Conservation (phyloP, 2,329 filamentous ascomycete species). For the Parascedosporium putredinis region DNA sequence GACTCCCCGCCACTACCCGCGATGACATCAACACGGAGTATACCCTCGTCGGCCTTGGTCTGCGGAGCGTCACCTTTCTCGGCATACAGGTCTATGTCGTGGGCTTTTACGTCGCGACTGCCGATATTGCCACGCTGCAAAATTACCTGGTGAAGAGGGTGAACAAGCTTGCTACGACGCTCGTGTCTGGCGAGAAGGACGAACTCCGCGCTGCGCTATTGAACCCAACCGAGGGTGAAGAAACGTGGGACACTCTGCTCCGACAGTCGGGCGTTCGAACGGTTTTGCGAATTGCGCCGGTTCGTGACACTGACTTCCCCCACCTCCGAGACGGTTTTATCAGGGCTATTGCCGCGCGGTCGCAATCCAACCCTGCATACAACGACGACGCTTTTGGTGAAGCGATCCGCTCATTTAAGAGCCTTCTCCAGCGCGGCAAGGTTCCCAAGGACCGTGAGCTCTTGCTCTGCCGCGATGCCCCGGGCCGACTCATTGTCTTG, state of each 20-base stretch:
- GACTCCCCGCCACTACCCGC: slow-evolving; percentile 19
- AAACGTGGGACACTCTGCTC: slow-evolving; percentile 65
- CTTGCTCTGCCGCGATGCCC: slow-evolving; percentile 55
- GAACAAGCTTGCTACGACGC: slow-evolving; percentile 67
- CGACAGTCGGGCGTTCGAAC: slow-evolving; percentile 59
- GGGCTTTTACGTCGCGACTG: slow-evolving; percentile 78
- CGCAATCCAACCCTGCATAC: slow-evolving; percentile 38
- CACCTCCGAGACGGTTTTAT: slow-evolving; percentile 90
- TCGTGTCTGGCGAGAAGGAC: slow-evolving; percentile 74
- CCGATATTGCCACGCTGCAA: slow-evolving; percentile 75
- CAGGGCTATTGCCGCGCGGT: slow-evolving; percentile 67
- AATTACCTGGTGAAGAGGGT: slow-evolving; percentile 64
- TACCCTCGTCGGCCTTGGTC: slow-evolving; percentile 76
- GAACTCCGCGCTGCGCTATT: slow-evolving; percentile 58
- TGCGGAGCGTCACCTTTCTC: slow-evolving; percentile 82
- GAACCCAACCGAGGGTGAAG: slow-evolving; percentile 57
- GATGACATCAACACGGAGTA: slow-evolving; percentile 54
- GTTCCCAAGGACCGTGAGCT: slow-evolving; percentile 74
- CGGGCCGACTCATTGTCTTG: slow-evolving; percentile 56
- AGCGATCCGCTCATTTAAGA: slow-evolving; percentile 68
- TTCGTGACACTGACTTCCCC: slow-evolving; percentile 87
- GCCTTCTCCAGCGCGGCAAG: slow-evolving; percentile 68
- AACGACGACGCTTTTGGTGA: slow-evolving; percentile 67
- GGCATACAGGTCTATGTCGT: slow-evolving; percentile 90
- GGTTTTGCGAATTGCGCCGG: slow-evolving; percentile 74